Evolutionary conservation across 768 basidiomycete genomes (phyloP).

Genomic region (Trametes sanguinea): DNA sequence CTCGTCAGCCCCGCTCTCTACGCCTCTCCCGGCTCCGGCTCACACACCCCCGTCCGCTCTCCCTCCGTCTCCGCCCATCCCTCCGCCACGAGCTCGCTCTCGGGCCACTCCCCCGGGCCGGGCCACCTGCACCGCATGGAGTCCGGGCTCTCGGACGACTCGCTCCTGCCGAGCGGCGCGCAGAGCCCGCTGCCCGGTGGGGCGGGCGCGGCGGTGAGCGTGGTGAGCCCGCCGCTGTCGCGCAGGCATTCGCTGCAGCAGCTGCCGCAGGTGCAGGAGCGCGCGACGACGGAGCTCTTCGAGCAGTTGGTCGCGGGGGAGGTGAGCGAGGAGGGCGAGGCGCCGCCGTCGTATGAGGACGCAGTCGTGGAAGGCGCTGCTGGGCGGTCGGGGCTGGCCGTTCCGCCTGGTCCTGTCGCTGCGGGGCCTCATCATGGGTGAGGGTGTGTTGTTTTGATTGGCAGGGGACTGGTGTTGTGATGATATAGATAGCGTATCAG

Average conservation of each 20-base stretch:
- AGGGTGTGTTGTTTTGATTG: neutral
- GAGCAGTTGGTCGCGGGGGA: conserved; percentile 83
- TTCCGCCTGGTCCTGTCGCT: neutral
- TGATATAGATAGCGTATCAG: too few species aligned
- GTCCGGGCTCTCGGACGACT: conserved; percentile 12
- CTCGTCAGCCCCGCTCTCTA: neutral
- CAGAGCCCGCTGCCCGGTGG: conserved; percentile 3
- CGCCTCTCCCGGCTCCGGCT: neutral
- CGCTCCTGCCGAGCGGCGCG: conserved; percentile 1
- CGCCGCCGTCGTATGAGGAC: conserved; percentile 73
- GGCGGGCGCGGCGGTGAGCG: neutral
- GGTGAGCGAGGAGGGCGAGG: conserved; percentile 79
- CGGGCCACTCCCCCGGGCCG: neutral
- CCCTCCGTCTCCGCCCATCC: conserved; percentile 4
- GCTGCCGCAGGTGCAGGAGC: conserved; percentile 34
- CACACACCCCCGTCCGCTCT: conserved; percentile 14
- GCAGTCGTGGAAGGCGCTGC: conserved; percentile 9
- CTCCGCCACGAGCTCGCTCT: conserved; percentile 13
- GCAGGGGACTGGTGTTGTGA: neutral
- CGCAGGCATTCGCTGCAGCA: conserved; percentile 27
- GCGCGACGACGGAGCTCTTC: conserved; percentile 49
- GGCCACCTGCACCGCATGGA: conserved; percentile 7
- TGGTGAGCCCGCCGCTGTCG: conserved; percentile 12
- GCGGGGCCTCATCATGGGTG: neutral
- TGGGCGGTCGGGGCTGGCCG: neutral